These are phyloP conservation scores for Wakefieldia striispora DNA, from an alignment of 768 basidiomycete species.

Conservation along the genomic window DNA sequence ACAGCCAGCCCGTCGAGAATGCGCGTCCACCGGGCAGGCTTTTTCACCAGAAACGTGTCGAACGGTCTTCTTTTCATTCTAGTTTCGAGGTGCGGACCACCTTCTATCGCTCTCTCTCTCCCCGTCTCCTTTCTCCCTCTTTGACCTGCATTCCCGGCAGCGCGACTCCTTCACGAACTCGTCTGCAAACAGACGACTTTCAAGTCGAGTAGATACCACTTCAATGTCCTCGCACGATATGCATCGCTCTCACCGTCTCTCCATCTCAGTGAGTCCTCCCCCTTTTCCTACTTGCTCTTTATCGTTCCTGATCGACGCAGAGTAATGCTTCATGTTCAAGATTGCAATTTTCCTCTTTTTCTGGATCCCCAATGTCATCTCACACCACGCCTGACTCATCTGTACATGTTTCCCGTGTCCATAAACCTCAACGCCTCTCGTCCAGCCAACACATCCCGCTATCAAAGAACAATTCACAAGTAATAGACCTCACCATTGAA, in stretches of 20 bases:
- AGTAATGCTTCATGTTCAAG: not conserved
- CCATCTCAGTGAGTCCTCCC: constrained; percentile 13
- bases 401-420: constrained; percentile 5
- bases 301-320: constrained; percentile 10
- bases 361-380: not conserved
- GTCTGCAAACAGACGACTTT: constrained; percentile 2
- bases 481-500: constrained; percentile 22
- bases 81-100: constrained; percentile 12
- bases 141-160: constrained; percentile 8
- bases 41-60: constrained; percentile 8
- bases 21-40: not conserved
- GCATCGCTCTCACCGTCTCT: constrained; percentile 6
- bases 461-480: constrained; percentile 3
- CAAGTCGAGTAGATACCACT: constrained; percentile 10
- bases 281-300: not conserved
- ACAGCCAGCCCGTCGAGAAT: not conserved
- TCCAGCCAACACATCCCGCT: not conserved
- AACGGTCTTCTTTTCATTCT: constrained; percentile 1
- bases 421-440: constrained; percentile 1
- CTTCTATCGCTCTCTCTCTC: too few relatives aligned
- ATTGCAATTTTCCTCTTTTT: not conserved
- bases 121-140: not conserved
- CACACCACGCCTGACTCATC: constrained; percentile 4
- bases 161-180: constrained; percentile 3
- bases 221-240: not conserved